These are phyloP conservation scores for Cardiospermum halicacabum DNA, from an alignment of 345 rosid species.

Conservation along the genomic window DNA sequence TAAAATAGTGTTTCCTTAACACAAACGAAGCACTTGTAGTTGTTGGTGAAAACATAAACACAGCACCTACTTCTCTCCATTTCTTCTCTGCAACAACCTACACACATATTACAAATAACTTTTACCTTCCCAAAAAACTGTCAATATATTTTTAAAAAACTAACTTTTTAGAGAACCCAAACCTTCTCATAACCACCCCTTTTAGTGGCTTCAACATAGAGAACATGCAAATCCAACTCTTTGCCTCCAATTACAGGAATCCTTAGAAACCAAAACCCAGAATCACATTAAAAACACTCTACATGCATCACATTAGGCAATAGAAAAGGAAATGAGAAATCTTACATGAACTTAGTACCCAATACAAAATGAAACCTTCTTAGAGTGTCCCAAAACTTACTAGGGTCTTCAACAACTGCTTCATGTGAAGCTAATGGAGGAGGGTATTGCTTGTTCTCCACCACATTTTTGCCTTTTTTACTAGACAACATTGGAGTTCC, in stretches of 20 bases:
- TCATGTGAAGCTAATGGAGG: conserved; percentile 60
- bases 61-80: conserved; percentile 98
- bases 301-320: background rate
- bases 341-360: conserved; percentile 84
- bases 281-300: background rate
- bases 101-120: background rate
- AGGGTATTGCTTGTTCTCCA: conserved; percentile 49
- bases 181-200: conserved; percentile 96
- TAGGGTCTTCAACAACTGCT: conserved; percentile 38
- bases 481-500: conserved; percentile 27
- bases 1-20: conserved; percentile 75
- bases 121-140: background rate
- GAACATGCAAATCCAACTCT: conserved; percentile 87
- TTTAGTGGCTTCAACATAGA: conserved; percentile 75
- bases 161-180: conserved; percentile 8
- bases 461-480: conserved; percentile 19
- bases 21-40: conserved; percentile 98
- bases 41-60: conserved; percentile 78
- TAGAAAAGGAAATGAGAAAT: background rate
- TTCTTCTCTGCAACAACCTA: conserved; percentile 96
- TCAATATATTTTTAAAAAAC: background rate
- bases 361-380: conserved; percentile 74
- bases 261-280: conserved; percentile 34
- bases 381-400: conserved; percentile 80
- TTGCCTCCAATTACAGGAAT: conserved; percentile 98